These are phyloP conservation scores for Paraconiothyrium brasiliense DNA, from an alignment of 2,329 filamentous ascomycete genomes.

Conservation along the genomic window DNA sequence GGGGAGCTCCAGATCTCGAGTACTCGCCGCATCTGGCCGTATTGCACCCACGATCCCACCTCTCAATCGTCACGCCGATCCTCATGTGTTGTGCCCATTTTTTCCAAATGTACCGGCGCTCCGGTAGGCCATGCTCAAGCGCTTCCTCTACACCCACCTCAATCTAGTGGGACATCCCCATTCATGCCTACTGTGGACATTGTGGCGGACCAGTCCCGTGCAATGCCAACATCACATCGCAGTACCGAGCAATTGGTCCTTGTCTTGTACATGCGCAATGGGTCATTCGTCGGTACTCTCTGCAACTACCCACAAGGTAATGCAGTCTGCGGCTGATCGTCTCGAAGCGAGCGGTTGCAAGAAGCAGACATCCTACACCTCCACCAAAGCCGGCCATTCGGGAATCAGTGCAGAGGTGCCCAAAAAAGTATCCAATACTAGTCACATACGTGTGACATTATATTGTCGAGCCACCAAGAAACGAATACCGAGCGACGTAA, in stretches of 20 bases:
- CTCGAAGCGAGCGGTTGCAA: constrained; percentile 2
- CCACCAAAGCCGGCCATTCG: not conserved
- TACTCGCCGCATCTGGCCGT: constrained; percentile 1
- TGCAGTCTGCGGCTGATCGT: not conserved
- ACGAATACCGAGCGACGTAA: not conserved
- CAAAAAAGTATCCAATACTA: not conserved
- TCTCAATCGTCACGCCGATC: not conserved
- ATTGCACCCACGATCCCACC: not conserved
- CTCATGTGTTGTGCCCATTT: not conserved
- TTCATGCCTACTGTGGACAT: not conserved
- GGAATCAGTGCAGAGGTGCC: not conserved
- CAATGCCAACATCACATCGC: not conserved
- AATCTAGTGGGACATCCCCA: not conserved
- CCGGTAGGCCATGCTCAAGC: not conserved
- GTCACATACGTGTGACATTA: not conserved
- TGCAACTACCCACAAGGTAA: not conserved
- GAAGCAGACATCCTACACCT: not conserved
- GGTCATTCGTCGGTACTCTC: not conserved
- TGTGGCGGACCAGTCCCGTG: not conserved
- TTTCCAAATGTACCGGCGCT: not conserved
- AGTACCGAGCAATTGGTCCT: not conserved
- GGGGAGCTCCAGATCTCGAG: not conserved
- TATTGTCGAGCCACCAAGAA: not conserved
- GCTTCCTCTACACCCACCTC: not conserved
- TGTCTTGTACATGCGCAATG: not conserved